Evolutionary conservation across 148 eudicot species (phyloP), one percentile per base, ranked within the genome.

Genomic region (Persicaria maculosa): DNA sequence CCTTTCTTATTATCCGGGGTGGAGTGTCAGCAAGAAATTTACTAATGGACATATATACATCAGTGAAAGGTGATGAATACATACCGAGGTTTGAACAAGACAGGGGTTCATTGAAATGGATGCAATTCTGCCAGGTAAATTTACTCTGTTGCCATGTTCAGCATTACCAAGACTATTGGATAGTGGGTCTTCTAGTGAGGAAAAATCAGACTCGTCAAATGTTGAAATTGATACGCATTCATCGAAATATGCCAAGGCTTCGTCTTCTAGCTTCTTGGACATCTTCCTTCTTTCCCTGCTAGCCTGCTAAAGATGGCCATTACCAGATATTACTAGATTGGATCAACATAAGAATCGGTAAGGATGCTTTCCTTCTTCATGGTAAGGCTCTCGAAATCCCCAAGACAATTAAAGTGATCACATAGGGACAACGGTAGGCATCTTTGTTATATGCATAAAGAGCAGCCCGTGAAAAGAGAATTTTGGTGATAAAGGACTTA

Each of bases 211-310:
- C 72, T 89, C 89, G 78, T 92, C 97, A 75, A 96, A 92, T 74
- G 97, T 96, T 75, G 99, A 96, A 81, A 96, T 86, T 78, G 97
- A 96, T 77, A 92, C 97, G 76, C 97, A 96, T 76, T 96, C 99
- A 74, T 96, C 99, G 76, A 96, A 96, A 83, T 87, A 96, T 52
- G 97, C 84, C 90, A 96, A 75, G 31, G 99, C 99, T 84, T 96
- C 97, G 80, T 92, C 97, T 72, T 88, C 90, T 65, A 96, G 91
- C 69, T 85, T 83, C 64, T 79, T 90, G 50, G 94, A 89, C 88
- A 90, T 84, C 76, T 76, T 88, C 77, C 85, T 90, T 80, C 97
- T 83, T 76, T 92, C 99, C 85, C 54, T 82, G 84, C 97, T 96
- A 69, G 78, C 83, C 99, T 96, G 92, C 64, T 77, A 10, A 50